Evolutionary conservation across 768 basidiomycete species (phyloP), one percentile per base, ranked within the genome.

Genomic region (Boletus tomentosulus): DNA sequence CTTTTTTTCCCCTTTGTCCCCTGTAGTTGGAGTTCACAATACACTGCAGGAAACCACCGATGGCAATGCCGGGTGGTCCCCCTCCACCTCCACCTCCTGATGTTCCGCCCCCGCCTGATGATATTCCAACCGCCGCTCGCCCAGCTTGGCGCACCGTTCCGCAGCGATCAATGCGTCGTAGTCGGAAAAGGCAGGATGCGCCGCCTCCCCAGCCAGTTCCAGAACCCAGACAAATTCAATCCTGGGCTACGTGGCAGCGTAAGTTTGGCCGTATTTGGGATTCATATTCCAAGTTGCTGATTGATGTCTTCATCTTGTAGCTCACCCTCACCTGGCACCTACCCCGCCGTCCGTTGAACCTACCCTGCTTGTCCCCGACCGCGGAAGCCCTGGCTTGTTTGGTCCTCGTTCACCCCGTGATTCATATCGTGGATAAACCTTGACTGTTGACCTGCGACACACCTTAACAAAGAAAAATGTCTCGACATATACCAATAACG

Each of bases 161-260:
- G 13, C 67, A 68, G 19, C 74, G 74, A 31, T 16, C 53, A 10
- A 60, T 60, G 11, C 71, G 77, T 35, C 77, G 71, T 51, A 66
- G 69, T 60, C 83, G 78, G 66, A 82, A 79, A 28, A 68, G 69
- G 25, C 62, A 48, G n/a, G 68, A 73, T 28, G 61, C 73, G 6
- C 62, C 72, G 6, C 70, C 70, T 13, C 67, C 75, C 1, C 69
- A 71, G 1, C 70, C 70, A 19, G 5, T 30, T 6, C 65, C 53
- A 31, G 76, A 79, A 62, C 74, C 75, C 28, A 72, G 82, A 57
- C 70, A 70, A 42, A 67, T 71, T 6, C 67, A 68, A 24, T 83
- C 83, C 3, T 87, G 85, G 85, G 75, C 74, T 37, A 78, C 81
- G 35, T 87, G 85, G 85, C 82, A 75, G 63, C 85, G 85, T 87